These are phyloP conservation scores for Boeremia exigua DNA, from an alignment of 2,329 filamentous ascomycete genomes.

Conservation along the genomic window DNA sequence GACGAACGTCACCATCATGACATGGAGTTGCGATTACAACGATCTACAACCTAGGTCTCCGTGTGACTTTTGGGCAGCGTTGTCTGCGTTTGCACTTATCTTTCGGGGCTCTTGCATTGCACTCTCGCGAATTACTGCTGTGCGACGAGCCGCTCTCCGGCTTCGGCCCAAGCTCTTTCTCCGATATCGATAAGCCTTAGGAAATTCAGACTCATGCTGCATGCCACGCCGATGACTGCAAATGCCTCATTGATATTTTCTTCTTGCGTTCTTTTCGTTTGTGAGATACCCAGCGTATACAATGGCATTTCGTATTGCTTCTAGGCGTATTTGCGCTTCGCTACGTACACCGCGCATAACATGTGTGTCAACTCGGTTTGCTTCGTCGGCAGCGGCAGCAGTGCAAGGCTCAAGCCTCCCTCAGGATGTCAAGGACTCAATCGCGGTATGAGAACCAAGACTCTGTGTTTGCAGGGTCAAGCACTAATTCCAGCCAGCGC, in stretches of 20 bases:
- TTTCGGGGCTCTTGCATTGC: no score
- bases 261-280: conserved; percentile 13
- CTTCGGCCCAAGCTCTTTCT: conserved; percentile 20
- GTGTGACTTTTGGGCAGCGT: no score
- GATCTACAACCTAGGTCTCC: no score
- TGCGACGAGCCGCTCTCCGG: conserved; percentile 18
- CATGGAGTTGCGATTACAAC: no score
- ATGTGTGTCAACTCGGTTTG: conserved; percentile 41
- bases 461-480: background rate
- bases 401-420: conserved; percentile 50
- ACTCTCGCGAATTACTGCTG: background rate
- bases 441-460: conserved; percentile 34
- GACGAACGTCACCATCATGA: no score
- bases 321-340: conserved; percentile 30
- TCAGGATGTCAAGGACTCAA: conserved; percentile 49
- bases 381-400: conserved; percentile 48
- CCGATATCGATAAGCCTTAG: conserved; percentile 8
- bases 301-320: conserved; percentile 44
- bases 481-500: conserved; percentile 32
- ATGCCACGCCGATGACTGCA: conserved; percentile 21
- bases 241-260: conserved; percentile 14
- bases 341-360: conserved; percentile 35
- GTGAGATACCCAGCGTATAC: conserved; percentile 10
- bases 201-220: conserved; percentile 26
- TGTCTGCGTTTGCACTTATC: no score